A percentile compares a stretch with the other conserved stretches of the same genome.
phyloP scores from a whole-genome alignment of 1,139 yeast genomes.

The Scheffersomyces cryptocercus region DNA sequence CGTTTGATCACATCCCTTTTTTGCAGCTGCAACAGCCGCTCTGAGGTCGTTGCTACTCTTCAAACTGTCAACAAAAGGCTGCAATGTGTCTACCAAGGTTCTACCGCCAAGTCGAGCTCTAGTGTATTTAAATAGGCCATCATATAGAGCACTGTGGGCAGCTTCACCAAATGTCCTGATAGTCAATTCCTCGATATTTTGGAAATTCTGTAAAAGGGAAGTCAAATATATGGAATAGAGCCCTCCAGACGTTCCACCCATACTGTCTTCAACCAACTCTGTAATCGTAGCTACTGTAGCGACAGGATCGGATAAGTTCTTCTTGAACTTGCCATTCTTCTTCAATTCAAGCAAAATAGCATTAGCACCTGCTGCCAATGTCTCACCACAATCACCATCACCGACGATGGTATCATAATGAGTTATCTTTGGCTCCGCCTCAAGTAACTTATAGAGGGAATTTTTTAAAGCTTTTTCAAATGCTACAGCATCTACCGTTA shows the following conservation, averaged over 20 bases:
- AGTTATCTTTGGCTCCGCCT: slow-evolving; percentile 78
- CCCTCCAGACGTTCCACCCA: slow-evolving; percentile 99
- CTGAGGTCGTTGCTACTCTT: slow-evolving; percentile 47
- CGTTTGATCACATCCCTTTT: slow-evolving; percentile 74
- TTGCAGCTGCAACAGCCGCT: slow-evolving; percentile 69
- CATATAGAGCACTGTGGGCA: slow-evolving; percentile 50
- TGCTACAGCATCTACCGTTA: slow-evolving; percentile 41
- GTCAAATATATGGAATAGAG: slow-evolving; percentile 80
- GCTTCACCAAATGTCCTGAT: slow-evolving; percentile 26
- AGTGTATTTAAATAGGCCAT: slow-evolving; percentile 74
- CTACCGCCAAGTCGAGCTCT: slow-evolving; percentile 90
- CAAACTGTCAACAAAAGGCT: slow-evolving; percentile 77
- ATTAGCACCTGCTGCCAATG: slow-evolving; percentile 78
- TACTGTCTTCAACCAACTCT: slow-evolving; percentile 70
- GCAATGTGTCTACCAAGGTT: slow-evolving; percentile 83
- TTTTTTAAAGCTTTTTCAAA: slow-evolving; percentile 40
- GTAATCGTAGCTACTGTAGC: slow-evolving; percentile 56
- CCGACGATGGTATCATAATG: slow-evolving; percentile 87
- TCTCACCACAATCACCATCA: slow-evolving; percentile 97
- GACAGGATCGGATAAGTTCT: slow-evolving; percentile 53
- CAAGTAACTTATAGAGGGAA: slow-evolving; percentile 53
- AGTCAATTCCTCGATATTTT: slow-evolving; percentile 18
- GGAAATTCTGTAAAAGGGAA: slow-evolving; percentile 50
- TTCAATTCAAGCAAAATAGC: slow-evolving; percentile 47
- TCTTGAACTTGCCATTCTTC: slow-evolving; percentile 18